Evolutionary conservation across 768 basidiomycete genomes (phyloP).

Genomic region (Auriscalpium vulgare): DNA sequence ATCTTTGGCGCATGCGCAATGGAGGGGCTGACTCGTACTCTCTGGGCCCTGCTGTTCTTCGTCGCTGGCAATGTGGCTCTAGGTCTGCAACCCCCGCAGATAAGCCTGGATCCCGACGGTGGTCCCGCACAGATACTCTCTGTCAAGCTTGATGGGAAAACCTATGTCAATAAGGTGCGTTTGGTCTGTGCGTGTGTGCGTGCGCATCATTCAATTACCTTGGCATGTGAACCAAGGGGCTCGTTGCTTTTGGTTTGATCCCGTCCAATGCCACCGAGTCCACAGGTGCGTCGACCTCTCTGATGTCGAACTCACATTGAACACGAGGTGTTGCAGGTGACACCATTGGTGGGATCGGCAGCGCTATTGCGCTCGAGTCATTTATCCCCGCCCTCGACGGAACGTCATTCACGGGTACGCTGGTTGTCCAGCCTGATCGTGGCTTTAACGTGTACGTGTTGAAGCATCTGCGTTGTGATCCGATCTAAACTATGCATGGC

Average conservation of each 20-base stretch:
- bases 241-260: slow-evolving; percentile 56
- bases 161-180: slow-evolving; percentile 36
- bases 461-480: not conserved
- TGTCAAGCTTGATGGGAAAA: slow-evolving; percentile 30
- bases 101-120: too few species aligned
- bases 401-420: slow-evolving; percentile 39
- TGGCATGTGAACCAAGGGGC: slow-evolving; percentile 28
- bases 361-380: slow-evolving; percentile 51
- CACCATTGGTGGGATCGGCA: slow-evolving; percentile 56
- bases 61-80: too few species aligned
- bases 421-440: slow-evolving; percentile 52
- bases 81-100: too few species aligned
- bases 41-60: too few species aligned
- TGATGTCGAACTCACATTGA: not conserved
- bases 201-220: not conserved
- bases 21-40: too few species aligned
- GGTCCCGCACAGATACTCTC: slow-evolving; percentile 7
- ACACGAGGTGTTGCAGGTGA: slow-evolving; percentile 24
- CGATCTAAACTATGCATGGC: not conserved
- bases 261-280: slow-evolving; percentile 49
- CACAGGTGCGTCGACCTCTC: slow-evolving; percentile 22
- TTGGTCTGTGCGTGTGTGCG: not conserved
- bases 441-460: slow-evolving; percentile 47
- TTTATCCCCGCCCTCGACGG: slow-evolving; percentile 26
- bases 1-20: too few species aligned